These are phyloP conservation scores for Penicillium expansum DNA, from an alignment of 2,329 filamentous ascomycete genomes.

Conservation along the genomic window DNA sequence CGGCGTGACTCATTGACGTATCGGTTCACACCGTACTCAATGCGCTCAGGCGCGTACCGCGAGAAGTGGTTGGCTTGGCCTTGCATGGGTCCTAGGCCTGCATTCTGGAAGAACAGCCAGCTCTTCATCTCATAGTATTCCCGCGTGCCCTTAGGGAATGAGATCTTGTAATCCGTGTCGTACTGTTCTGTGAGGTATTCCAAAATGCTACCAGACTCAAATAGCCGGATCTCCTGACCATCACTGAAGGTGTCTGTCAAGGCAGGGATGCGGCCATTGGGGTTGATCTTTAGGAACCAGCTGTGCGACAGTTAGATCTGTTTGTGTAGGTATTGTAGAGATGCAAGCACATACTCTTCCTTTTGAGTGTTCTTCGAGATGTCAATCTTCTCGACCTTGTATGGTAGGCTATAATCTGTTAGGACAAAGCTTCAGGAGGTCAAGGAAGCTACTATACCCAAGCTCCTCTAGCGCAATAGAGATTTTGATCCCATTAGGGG, in stretches of 20 bases:
- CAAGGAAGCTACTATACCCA: constrained; percentile 43
- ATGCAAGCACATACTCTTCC: constrained; percentile 48
- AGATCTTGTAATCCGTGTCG: constrained; percentile 77
- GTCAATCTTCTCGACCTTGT: constrained; percentile 71
- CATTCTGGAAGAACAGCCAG: constrained; percentile 79
- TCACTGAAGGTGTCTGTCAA: constrained; percentile 75
- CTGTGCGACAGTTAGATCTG: constrained; percentile 28
- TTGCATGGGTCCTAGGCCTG: constrained; percentile 79
- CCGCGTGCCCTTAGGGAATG: constrained; percentile 67
- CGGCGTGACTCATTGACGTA: constrained; percentile 83
- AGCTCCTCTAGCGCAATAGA: constrained; percentile 85
- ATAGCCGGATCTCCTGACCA: constrained; percentile 70
- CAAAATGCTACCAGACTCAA: constrained; percentile 80
- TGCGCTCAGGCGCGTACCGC: constrained; percentile 77
- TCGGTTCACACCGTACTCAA: constrained; percentile 76
- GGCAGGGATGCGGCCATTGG: constrained; percentile 87
- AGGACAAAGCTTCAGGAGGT: constrained; percentile 7
- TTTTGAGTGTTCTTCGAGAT: constrained; percentile 76
- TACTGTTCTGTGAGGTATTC: constrained; percentile 81
- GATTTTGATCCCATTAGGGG: constrained; percentile 87
- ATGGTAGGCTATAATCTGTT: constrained; percentile 55
- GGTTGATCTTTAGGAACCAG: constrained; percentile 90
- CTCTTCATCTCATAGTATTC: constrained; percentile 78
- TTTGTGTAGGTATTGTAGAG: background rate
- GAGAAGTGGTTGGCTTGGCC: constrained; percentile 81